These are phyloP conservation scores for Carex sylvatica DNA, from an alignment of 202 grass and related monocot genomes.

Conservation along the genomic window DNA sequence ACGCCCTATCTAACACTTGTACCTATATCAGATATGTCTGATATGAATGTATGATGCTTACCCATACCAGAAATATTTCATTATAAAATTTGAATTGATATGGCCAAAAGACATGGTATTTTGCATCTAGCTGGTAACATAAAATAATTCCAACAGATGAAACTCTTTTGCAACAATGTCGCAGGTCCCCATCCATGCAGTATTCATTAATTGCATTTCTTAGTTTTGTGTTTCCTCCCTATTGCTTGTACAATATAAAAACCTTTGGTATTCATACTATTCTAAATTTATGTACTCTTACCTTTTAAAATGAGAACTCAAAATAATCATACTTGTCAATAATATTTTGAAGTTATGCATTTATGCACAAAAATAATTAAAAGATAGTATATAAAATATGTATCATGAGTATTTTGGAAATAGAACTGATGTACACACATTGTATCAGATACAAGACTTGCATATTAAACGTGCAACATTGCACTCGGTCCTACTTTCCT, in stretches of 20 bases:
- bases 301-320: background rate
- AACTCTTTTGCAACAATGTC: background rate
- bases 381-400: background rate
- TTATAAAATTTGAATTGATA: conserved; percentile 6
- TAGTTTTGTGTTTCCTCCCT: background rate
- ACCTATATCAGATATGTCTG: background rate
- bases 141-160: conserved; percentile 5
- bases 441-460: background rate
- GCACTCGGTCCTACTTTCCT: background rate
- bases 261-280: background rate
- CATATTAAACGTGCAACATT: too few species aligned
- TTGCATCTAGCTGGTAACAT: background rate
- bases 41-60: background rate
- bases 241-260: background rate
- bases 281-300: background rate
- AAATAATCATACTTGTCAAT: background rate
- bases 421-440: background rate
- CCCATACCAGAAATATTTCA: background rate
- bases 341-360: background rate
- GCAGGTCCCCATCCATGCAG: conserved; percentile 10
- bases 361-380: background rate
- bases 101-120: background rate
- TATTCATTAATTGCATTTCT: background rate
- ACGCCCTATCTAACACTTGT: background rate
- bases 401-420: background rate